A percentile compares a stretch with the other conserved stretches of the same genome.
phyloP scores from a whole-genome alignment of 129 eudicot genomes.

The Flaveria bidentis region DNA sequence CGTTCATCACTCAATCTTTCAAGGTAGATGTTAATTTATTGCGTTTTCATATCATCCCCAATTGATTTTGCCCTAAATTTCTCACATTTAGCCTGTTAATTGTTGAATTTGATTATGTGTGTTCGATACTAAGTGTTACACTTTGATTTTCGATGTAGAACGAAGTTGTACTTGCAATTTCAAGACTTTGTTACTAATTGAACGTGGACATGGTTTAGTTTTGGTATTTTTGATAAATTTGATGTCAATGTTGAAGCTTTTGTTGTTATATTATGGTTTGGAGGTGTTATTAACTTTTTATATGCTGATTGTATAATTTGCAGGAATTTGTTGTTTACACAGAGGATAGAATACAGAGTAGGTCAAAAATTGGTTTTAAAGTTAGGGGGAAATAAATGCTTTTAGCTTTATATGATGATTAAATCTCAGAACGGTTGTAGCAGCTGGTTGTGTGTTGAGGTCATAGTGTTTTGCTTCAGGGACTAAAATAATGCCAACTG shows the following conservation, averaged over 20 bases:
- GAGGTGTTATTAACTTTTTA: not conserved
- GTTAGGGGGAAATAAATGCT: slow-evolving; percentile 24
- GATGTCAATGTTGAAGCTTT: not conserved
- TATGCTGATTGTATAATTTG: slow-evolving; percentile 21
- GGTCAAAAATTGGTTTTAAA: not conserved
- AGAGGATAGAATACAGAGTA: slow-evolving; percentile 22
- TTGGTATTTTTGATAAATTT: slow-evolving; percentile 3
- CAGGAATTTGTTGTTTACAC: slow-evolving; percentile 32
- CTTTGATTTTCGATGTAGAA: too few relatives aligned
- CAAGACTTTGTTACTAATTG: not conserved
- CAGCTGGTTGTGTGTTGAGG: slow-evolving; percentile 21
- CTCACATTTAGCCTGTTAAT: slow-evolving; percentile 10
- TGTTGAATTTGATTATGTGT: not conserved
- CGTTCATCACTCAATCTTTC: not conserved
- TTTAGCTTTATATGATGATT: slow-evolving; percentile 32
- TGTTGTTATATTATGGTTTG: not conserved
- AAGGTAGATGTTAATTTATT: slow-evolving; percentile 18
- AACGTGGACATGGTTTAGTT: not conserved
- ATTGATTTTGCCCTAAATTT: slow-evolving; percentile 19
- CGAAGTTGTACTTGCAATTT: too few relatives aligned
- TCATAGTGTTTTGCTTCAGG: slow-evolving; percentile 17
- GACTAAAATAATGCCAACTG: slow-evolving; percentile 46
- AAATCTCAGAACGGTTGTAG: slow-evolving; percentile 18
- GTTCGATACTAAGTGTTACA: too few relatives aligned
- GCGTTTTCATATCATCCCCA: not conserved